phyloP scores from a whole-genome alignment of 495 filamentous ascomycete genomes.

The Hamigera avellanea region DNA sequence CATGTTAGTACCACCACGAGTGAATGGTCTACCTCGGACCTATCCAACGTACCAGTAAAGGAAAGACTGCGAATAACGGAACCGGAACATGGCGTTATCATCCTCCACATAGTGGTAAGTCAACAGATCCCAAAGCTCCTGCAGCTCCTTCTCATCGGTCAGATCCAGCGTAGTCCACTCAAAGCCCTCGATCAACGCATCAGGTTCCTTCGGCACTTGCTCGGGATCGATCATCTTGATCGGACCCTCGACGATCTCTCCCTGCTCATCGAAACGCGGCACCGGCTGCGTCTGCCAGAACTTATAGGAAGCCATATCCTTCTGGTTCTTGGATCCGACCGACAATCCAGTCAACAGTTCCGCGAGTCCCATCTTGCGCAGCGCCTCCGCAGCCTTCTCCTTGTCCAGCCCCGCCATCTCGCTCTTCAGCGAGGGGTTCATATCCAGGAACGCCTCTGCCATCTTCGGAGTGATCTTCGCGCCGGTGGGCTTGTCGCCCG shows the following conservation, averaged over 20 bases:
- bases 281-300: constrained; percentile 98
- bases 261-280: constrained; percentile 57
- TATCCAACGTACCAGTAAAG: constrained; percentile 78
- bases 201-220: constrained; percentile 59
- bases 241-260: constrained; percentile 40
- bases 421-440: constrained; percentile 39
- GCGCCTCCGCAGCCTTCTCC: constrained; percentile 43
- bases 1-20: constrained; percentile 12
- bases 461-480: constrained; percentile 29
- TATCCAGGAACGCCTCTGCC: constrained; percentile 32
- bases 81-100: constrained; percentile 90
- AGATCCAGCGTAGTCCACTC: constrained; percentile 92
- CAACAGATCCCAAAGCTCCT: constrained; percentile 80
- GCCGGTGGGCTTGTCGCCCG: constrained; percentile 16
- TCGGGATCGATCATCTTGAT: constrained; percentile 65
- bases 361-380: constrained; percentile 62
- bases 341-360: constrained; percentile 75
- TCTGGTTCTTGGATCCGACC: constrained; percentile 69
- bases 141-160: constrained; percentile 51
- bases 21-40: too few relatives aligned
- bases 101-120: constrained; percentile 95
- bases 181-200: constrained; percentile 59
- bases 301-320: constrained; percentile 93
- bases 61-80: constrained; percentile 83
- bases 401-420: constrained; percentile 34